Conservation (phyloP, 768 basidiomycete genomes). For the Boletellus ananas region DNA sequence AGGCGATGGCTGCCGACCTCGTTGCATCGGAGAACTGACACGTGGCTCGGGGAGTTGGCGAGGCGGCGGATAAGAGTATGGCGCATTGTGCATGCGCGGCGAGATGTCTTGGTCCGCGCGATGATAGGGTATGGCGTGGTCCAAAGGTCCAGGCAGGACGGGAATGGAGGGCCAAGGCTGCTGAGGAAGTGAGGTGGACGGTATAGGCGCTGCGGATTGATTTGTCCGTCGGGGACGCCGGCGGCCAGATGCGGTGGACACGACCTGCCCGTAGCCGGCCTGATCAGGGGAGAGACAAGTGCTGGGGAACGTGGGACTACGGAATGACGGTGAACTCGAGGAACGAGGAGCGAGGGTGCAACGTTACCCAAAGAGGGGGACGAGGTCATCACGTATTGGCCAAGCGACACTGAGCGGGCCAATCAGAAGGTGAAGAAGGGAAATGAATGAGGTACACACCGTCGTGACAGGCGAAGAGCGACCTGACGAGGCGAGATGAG, state of each 20-base stretch:
- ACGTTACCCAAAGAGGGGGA: conserved; percentile 83
- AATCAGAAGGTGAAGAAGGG: conserved; percentile 10
- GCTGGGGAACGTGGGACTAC: conserved; percentile 76
- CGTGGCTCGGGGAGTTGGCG: conserved; percentile 28
- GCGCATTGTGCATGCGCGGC: conserved; percentile 23
- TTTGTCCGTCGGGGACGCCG: conserved; percentile 57
- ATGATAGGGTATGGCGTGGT: conserved; percentile 22
- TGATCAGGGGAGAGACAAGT: conserved; percentile 84
- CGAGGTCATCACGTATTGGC: conserved; percentile 79
- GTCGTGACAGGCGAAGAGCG: conserved; percentile 72
- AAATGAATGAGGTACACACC: conserved; percentile 45
- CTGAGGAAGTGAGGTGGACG: conserved; percentile 30
- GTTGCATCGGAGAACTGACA: conserved; percentile 30
- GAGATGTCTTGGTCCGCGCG: conserved; percentile 24
- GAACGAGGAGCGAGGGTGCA: not conserved
- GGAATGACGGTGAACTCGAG: conserved; percentile 18
- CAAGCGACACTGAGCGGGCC: conserved; percentile 66
- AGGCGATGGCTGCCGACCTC: conserved; percentile 26
- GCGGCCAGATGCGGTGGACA: conserved; percentile 55
- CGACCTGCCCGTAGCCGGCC: conserved; percentile 82
- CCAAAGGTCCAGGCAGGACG: conserved; percentile 25
- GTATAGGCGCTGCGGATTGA: conserved; percentile 34
- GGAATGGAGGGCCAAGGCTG: conserved; percentile 49
- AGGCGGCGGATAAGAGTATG: conserved; percentile 29
- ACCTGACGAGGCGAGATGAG: conserved; percentile 47